phyloP scores from a whole-genome alignment of 352 stramenopile genomes.

The Sclerospora graminicola region DNA sequence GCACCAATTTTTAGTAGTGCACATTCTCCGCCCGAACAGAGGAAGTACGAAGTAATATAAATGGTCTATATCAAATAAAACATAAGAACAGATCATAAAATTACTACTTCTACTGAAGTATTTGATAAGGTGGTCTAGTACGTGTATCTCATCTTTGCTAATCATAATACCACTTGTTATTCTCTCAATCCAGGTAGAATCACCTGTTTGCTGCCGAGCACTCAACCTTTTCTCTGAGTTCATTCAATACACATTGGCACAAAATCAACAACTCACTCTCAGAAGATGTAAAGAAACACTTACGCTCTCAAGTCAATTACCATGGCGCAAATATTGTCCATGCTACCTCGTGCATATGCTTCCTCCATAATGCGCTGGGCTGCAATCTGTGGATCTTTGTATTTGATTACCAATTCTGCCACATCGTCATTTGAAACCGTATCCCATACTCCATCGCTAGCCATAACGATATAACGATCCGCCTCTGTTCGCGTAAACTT shows the following conservation, averaged over 20 bases:
- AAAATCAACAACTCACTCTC: constrained; percentile 1
- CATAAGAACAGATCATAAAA: too few relatives aligned
- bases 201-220: constrained; percentile 34
- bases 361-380: constrained; percentile 80
- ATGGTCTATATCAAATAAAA: too few relatives aligned
- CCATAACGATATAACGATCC: constrained; percentile 81
- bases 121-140: too few relatives aligned
- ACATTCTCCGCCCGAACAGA: too few relatives aligned
- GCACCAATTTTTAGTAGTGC: too few relatives aligned
- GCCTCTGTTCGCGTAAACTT: constrained; percentile 42
- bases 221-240: constrained; percentile 36
- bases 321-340: constrained; percentile 89
- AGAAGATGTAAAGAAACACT: constrained; percentile 2
- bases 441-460: constrained; percentile 90
- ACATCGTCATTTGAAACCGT: constrained; percentile 85
- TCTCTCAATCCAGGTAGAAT: not conserved
- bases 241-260: not conserved
- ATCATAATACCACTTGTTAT: too few relatives aligned
- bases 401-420: constrained; percentile 52
- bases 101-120: too few relatives aligned
- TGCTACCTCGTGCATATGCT: constrained; percentile 69
- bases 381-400: constrained; percentile 56
- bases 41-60: too few relatives aligned
- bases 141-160: not conserved
- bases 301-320: constrained; percentile 82